Base-by-base conservation (phyloP, 169 alveolate genomes). In the Plasmodium ovale region DNA sequence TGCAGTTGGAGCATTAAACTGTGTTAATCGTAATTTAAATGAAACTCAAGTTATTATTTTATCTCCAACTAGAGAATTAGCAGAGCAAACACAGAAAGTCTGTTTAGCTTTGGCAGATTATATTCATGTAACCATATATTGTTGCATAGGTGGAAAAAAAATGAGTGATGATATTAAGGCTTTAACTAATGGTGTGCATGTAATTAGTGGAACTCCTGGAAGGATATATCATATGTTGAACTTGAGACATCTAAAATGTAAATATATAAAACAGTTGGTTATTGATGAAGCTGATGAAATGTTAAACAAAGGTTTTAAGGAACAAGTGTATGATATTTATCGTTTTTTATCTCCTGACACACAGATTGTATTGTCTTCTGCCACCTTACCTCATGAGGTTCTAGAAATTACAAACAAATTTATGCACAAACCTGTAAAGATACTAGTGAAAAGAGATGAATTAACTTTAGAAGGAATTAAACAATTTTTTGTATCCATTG, bases 191-290 rank as follows among this genome's bases (percentile, higher is more conserved):
- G 99, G 99, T 12, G 99, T 98, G n/a, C 99, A 99, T 94, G 96
- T 98, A 84, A 99, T 99, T 9, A 99, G 98, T 54, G 99, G 99
- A 2, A 99, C 99, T 23, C 99, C 99, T 10, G 99, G 99, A 14
- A 97, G 99, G 91, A 99, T 98, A 37, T 94, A 92, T 77, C 99
- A 99, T 89, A 97, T 99, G 99, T 95, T 98, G 82, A 97, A 96
- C 56, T 96, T 97, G 92, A 97, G 98, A 64, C 97, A 95, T 77
- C 92, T 97, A n/a, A 87, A 93, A 87, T 95, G 96, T 33, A 98
- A 97, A 58, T 95, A 97, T 94, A 94, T 99, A 92, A 96, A 94
- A 93, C 89, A 97, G 59, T 97, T 99, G 92, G 97, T 98, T 25
- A 94, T 99, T 21, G 99, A 98, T 93, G 99, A 99, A 94, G 99